Evolutionary conservation across 768 basidiomycete species (phyloP).

Genomic region (Myochromella boudieri): DNA sequence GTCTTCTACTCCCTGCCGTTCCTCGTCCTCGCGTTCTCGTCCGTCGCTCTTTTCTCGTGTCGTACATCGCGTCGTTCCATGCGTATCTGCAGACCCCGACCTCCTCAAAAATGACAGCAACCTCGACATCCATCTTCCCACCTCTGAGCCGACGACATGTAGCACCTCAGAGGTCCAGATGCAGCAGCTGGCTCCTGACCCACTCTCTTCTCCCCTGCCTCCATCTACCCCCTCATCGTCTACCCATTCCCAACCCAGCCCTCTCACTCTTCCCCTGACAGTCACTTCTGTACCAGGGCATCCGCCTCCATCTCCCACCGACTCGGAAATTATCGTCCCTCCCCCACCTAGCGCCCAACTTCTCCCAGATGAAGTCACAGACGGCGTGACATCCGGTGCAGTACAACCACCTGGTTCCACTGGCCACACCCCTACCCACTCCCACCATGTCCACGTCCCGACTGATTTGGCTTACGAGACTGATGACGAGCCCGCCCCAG

Average conservation of each 20-base stretch:
- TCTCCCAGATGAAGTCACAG: constrained; percentile 70
- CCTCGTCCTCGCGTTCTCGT: constrained; percentile 11
- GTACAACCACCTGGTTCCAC: constrained; percentile 90
- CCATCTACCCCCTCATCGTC: constrained; percentile 12
- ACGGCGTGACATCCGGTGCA: constrained; percentile 82
- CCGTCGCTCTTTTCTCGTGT: constrained; percentile 32
- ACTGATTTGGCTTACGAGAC: constrained; percentile 65
- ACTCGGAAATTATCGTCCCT: constrained; percentile 34
- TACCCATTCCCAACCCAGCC: constrained; percentile 4
- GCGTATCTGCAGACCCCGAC: constrained; percentile 26
- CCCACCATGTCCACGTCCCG: constrained; percentile 48
- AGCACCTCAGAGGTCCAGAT: constrained; percentile 11
- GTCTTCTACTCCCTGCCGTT: constrained; percentile 3
- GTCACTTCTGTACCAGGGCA: constrained; percentile 22
- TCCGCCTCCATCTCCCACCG: constrained; percentile 25
- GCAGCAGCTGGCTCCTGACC: constrained; percentile 13
- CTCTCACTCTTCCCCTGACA: constrained; percentile 11
- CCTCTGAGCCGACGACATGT: constrained; percentile 1
- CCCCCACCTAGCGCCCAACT: constrained; percentile 33
- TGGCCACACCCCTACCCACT: constrained; percentile 41
- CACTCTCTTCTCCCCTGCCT: constrained; percentile 7
- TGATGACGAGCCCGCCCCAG: constrained; percentile 60
- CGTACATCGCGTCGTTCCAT: constrained; percentile 35
- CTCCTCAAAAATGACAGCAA: constrained; percentile 16
- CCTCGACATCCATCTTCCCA: constrained; percentile 10